phyloP scores from a whole-genome alignment of 2,329 filamentous ascomycete species.

The Arthroderma sp. region DNA sequence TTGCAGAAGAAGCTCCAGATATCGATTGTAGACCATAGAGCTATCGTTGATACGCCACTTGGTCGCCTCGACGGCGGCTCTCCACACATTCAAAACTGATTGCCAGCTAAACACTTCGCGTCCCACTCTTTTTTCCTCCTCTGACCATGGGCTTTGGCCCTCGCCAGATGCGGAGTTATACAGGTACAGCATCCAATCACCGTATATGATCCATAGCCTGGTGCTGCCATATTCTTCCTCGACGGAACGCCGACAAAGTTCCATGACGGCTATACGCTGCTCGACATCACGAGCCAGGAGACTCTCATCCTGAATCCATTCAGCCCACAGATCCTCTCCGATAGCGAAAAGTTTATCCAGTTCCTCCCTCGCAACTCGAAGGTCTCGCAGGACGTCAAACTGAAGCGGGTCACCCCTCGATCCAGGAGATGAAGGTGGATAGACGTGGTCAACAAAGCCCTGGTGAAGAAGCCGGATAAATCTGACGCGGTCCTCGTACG shows the following conservation, averaged over 20 bases:
- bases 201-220: conserved; percentile 49
- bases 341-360: conserved; percentile 51
- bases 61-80: conserved; percentile 43
- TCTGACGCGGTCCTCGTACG: conserved; percentile 34
- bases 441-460: conserved; percentile 35
- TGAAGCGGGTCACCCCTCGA: conserved; percentile 31
- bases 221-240: conserved; percentile 49
- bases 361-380: conserved; percentile 38
- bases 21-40: conserved; percentile 48
- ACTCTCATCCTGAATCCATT: conserved; percentile 51
- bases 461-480: conserved; percentile 36
- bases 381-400: conserved; percentile 35
- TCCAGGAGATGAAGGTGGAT: conserved; percentile 31
- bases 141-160: conserved; percentile 31
- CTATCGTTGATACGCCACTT: conserved; percentile 49
- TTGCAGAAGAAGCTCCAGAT: conserved; percentile 41
- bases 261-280: conserved; percentile 45
- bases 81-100: conserved; percentile 42
- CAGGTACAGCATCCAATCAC: conserved; percentile 46
- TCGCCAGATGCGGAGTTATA: conserved; percentile 36
- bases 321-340: conserved; percentile 49
- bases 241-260: conserved; percentile 46
- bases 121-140: conserved; percentile 45
- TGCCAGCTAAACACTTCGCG: conserved; percentile 47
- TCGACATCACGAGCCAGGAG: conserved; percentile 42